These are phyloP conservation scores for Haplosporangium gracile DNA, from an alignment of 192 early-diverging fungal genomes.

Conservation along the genomic window DNA sequence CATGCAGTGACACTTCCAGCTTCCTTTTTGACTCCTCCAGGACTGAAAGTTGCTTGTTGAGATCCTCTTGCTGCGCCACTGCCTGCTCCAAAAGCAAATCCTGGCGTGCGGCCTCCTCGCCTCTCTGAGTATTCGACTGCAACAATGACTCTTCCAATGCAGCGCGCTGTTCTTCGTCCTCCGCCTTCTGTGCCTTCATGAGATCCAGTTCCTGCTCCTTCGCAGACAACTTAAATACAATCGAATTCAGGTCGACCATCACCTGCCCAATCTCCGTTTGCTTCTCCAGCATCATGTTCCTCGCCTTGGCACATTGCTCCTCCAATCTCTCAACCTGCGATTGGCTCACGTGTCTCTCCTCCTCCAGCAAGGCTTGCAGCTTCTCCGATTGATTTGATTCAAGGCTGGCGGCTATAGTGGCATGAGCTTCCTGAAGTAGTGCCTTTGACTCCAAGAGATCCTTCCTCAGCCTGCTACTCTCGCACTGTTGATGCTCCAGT, in stretches of 20 bases:
- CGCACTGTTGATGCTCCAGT: not conserved
- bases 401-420: not conserved
- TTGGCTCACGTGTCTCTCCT: not conserved
- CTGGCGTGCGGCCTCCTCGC: not conserved
- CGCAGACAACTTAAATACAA: not conserved
- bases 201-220: slow-evolving; percentile 2
- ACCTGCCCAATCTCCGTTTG: slow-evolving; percentile 13
- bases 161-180: not conserved
- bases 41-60: not conserved
- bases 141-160: not conserved
- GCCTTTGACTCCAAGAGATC: slow-evolving; percentile 1
- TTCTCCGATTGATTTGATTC: not conserved
- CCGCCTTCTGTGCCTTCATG: not conserved
- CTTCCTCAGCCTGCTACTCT: not conserved
- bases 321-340: not conserved
- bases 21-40: not conserved
- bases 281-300: slow-evolving; percentile 12
- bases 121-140: not conserved
- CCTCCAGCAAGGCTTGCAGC: not conserved
- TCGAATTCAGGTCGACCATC: not conserved
- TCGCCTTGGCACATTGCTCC: not conserved
- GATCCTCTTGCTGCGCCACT: not conserved
- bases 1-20: not conserved
- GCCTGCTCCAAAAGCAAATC: not conserved
- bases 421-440: not conserved